Conservation (phyloP, 2,329 filamentous ascomycete genomes). For the Teratosphaeria epicoccoides region DNA sequence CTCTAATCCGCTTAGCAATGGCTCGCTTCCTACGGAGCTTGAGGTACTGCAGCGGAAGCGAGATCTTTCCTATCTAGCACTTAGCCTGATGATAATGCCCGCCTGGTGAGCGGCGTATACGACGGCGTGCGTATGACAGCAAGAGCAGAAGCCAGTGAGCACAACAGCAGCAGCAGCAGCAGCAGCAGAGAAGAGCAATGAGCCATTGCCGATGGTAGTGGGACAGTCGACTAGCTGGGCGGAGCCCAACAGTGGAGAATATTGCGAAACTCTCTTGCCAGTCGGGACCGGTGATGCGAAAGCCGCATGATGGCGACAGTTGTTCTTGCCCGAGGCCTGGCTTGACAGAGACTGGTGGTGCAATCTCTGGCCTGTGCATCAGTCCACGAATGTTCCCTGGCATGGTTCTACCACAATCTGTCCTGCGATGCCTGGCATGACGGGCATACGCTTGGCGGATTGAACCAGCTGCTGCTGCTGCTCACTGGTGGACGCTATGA, state of each 20-base stretch:
- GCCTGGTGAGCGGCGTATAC: constrained; percentile 21
- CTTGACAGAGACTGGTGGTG: not conserved
- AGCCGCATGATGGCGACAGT: not conserved
- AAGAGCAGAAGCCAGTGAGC: constrained; percentile 5
- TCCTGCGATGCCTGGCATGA: not conserved
- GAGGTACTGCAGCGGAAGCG: not conserved
- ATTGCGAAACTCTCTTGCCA: not conserved
- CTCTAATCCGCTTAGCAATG: not conserved
- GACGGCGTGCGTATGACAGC: constrained; percentile 13
- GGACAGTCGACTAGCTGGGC: not conserved
- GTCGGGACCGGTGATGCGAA: not conserved
- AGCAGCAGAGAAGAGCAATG: not conserved
- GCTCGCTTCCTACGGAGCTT: not conserved
- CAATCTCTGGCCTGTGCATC: not conserved
- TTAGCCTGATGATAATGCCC: constrained; percentile 13
- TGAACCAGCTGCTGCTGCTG: constrained; percentile 3
- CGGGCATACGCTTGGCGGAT: not conserved
- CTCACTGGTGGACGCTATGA: constrained; percentile 1
- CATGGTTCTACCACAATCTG: not conserved
- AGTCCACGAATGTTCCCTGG: not conserved
- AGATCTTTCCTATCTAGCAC: constrained; percentile 10
- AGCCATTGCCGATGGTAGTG: not conserved
- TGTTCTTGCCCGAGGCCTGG: not conserved
- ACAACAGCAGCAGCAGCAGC: constrained; percentile 6
- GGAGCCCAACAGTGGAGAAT: not conserved